These are phyloP conservation scores for Pneumocystis wakefieldiae DNA, from an alignment of 1,139 yeast genomes.

Conservation along the genomic window DNA sequence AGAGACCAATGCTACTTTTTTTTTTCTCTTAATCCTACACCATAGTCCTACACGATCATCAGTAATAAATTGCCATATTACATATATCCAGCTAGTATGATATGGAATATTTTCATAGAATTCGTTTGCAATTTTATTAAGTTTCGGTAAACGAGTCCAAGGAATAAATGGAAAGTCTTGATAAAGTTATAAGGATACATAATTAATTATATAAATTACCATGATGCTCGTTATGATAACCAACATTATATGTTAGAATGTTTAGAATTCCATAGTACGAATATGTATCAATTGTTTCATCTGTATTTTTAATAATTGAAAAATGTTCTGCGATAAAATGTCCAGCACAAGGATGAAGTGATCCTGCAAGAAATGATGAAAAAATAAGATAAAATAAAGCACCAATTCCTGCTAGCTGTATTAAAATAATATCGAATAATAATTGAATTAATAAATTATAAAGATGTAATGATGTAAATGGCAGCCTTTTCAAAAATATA, in stretches of 20 bases:
- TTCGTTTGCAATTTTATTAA: constrained; percentile 57
- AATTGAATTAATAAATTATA: constrained; percentile 37
- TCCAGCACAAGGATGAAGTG: constrained; percentile 87
- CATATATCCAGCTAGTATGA: constrained; percentile 67
- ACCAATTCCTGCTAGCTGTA: constrained; percentile 47
- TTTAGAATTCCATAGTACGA: constrained; percentile 77
- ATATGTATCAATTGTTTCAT: constrained; percentile 44
- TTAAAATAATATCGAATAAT: constrained; percentile 40
- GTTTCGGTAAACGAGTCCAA: constrained; percentile 63
- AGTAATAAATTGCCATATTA: constrained; percentile 55
- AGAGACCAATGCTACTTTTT: not conserved
- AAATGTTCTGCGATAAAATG: constrained; percentile 92
- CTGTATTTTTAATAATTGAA: constrained; percentile 44
- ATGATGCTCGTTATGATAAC: constrained; percentile 88
- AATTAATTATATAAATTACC: constrained; percentile 22
- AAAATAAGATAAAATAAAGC: constrained; percentile 52
- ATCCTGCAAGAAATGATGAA: constrained; percentile 78
- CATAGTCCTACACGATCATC: constrained; percentile 56
- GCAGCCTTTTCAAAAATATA: constrained; percentile 63
- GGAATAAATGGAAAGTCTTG: constrained; percentile 53
- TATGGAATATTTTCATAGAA: constrained; percentile 70
- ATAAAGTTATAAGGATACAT: not conserved
- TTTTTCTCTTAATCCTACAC: constrained; percentile 60
- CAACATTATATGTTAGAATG: constrained; percentile 75
- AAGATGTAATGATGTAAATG: constrained; percentile 54